Base-by-base conservation (phyloP, 768 basidiomycete genomes). In the Cystofilobasidium bisporidii region DNA sequence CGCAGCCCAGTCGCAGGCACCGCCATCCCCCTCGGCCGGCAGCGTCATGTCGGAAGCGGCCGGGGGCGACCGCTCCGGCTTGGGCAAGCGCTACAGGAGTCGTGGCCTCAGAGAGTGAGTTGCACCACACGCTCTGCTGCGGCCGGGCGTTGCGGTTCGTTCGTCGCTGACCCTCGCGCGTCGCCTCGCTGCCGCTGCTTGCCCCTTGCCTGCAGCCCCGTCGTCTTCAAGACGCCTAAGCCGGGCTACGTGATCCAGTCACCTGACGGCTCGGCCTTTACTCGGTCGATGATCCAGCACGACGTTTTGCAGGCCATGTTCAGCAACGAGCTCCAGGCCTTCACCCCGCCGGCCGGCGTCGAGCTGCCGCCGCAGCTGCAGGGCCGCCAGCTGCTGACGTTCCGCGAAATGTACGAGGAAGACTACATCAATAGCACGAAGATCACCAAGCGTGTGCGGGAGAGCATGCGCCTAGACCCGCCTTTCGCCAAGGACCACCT, bases 291-390 rank as follows among this genome's bases (percentile, higher is more conserved):
- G 15, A 66, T 64, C 56, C 87, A 89, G 77, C 86, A 83, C 77
- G 88, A 91, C 79, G 82, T 92, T 58, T 84, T 94, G 65, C 75
- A 86, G 72, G 81, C 83, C 78, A 84, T 93, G 74, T 94, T 94
- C 78, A 81, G 81, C 70, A 83, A 91, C 76, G 77, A 78, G 78
- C 81, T 77, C 64, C 83, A 72, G 75, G 86, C 80, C 61, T 90
- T 89, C 78, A 83, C 83, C 24, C 82, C 85, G 72, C 74, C 72
- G 12, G 69, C 74, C 0, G 81, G 85, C n/a, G 66, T 82, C 60
- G 59, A 55, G 65, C 57, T 69, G 64, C 63, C 28, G 58, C 57
- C 26, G 53, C 55, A 41, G 32, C 67, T 22, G n/a, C 63, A 9
- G 50, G 45, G 47, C 47, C 43, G 50, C 63, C 10, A 81, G 82